These are phyloP conservation scores for Aspergillus sp. DNA, from an alignment of 2,329 filamentous ascomycete genomes.

Conservation along the genomic window DNA sequence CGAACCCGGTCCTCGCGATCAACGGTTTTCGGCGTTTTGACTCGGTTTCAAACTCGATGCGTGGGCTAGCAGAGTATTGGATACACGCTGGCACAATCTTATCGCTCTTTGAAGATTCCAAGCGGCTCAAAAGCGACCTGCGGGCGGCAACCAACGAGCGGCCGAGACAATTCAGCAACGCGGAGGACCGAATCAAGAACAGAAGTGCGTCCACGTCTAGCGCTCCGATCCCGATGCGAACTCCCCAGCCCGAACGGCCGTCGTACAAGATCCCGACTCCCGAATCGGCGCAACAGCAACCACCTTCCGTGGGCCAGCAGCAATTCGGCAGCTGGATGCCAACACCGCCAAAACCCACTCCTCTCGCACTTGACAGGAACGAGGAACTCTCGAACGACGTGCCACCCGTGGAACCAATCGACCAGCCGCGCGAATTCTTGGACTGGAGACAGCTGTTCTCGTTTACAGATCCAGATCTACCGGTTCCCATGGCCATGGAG, in stretches of 20 bases:
- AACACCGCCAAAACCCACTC: no score
- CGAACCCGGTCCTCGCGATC: slow-evolving; percentile 37
- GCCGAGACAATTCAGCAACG: slow-evolving; percentile 17
- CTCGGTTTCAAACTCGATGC: slow-evolving; percentile 33
- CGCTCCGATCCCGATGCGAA: slow-evolving; percentile 10
- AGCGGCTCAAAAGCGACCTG: slow-evolving; percentile 33
- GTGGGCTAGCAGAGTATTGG: slow-evolving; percentile 35
- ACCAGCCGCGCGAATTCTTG: slow-evolving; percentile 25
- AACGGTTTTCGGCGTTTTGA: slow-evolving; percentile 37
- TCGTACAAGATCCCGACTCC: slow-evolving; percentile 22
- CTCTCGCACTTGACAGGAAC: no score
- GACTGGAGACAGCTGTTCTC: slow-evolving; percentile 36
- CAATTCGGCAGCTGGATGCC: slow-evolving; percentile 26
- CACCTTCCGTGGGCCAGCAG: slow-evolving; percentile 15
- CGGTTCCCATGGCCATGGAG: slow-evolving; percentile 28
- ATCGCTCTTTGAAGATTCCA: slow-evolving; percentile 36
- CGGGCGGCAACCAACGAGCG: slow-evolving; percentile 27
- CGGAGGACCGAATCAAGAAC: slow-evolving; percentile 5
- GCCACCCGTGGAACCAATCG: slow-evolving; percentile 22
- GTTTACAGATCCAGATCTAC: slow-evolving; percentile 29
- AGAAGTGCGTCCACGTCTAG: slow-evolving; percentile 10
- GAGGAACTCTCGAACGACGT: slow-evolving; percentile 16
- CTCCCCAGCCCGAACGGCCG: slow-evolving; percentile 12
- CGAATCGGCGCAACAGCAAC: slow-evolving; percentile 18
- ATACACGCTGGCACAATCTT: slow-evolving; percentile 35